Conservation (phyloP, 2,329 filamentous ascomycete species). For the Parafenestella ontariensis region DNA sequence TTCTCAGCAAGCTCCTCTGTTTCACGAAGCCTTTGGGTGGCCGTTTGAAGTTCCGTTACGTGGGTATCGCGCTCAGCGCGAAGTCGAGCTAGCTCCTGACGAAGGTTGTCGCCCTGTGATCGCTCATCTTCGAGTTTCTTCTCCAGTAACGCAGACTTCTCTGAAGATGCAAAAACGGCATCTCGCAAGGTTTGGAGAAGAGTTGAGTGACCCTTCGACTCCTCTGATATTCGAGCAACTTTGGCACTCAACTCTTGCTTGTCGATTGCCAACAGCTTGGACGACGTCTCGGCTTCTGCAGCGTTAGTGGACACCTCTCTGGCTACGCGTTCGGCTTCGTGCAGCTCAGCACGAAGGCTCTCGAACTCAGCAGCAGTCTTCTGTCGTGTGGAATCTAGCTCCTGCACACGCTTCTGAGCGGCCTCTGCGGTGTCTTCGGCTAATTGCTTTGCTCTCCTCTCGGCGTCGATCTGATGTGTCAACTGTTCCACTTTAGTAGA, state of each 20-base stretch:
- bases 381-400: slow-evolving; percentile 84
- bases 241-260: slow-evolving; percentile 77
- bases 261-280: slow-evolving; percentile 82
- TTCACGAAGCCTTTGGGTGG: slow-evolving; percentile 77
- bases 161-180: slow-evolving; percentile 79
- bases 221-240: slow-evolving; percentile 71
- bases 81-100: slow-evolving; percentile 77
- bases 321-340: slow-evolving; percentile 77
- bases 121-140: slow-evolving; percentile 85
- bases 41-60: slow-evolving; percentile 76
- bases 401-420: slow-evolving; percentile 80
- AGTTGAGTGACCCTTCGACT: slow-evolving; percentile 71
- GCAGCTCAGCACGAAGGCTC: slow-evolving; percentile 82
- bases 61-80: slow-evolving; percentile 83
- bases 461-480: slow-evolving; percentile 75
- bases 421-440: slow-evolving; percentile 88
- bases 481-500: slow-evolving; percentile 75
- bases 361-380: slow-evolving; percentile 85
- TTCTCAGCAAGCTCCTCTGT: slow-evolving; percentile 88
- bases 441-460: slow-evolving; percentile 79
- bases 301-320: slow-evolving; percentile 81
- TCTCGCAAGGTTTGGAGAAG: slow-evolving; percentile 78
- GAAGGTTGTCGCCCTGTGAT: slow-evolving; percentile 73
- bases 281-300: slow-evolving; percentile 76
- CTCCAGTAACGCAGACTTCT: slow-evolving; percentile 79